A percentile compares a stretch with the other conserved stretches of the same genome.
Evolutionary conservation across 352 stramenopile genomes (phyloP).

Genomic region (Pythium scleroteichum): DNA sequence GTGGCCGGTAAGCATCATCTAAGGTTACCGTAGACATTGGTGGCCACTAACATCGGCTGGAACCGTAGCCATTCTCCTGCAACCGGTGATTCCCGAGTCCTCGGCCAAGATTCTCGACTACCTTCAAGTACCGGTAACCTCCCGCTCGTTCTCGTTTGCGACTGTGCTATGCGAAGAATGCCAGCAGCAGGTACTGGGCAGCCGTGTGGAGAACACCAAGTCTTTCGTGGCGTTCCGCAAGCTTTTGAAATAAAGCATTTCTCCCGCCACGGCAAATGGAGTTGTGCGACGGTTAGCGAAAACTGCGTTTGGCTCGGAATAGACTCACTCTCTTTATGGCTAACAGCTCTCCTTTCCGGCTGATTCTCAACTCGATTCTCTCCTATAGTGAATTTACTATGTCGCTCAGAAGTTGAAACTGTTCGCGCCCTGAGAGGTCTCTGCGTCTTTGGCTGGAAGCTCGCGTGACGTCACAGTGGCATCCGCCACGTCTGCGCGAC

Average conservation of each 20-base stretch:
- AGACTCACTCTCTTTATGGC: constrained; percentile 1
- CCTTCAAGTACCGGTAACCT: constrained; percentile 46
- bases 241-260: constrained; percentile 35
- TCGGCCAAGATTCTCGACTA: constrained; percentile 72
- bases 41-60: no score
- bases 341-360: background rate
- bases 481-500: constrained; percentile 2
- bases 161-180: constrained; percentile 42
- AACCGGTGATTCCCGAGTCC: constrained; percentile 62
- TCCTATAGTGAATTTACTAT: no score
- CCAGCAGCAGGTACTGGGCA: constrained; percentile 36
- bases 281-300: background rate
- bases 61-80: constrained; percentile 62
- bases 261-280: background rate
- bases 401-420: background rate
- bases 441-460: no score
- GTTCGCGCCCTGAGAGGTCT: background rate
- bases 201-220: constrained; percentile 48
- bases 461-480: no score
- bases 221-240: constrained; percentile 75
- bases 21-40: no score
- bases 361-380: no score
- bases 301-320: constrained; percentile 2
- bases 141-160: constrained; percentile 55
- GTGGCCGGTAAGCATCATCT: constrained; percentile 49